Percentiles rank a stretch among this genome's conserved stretches.
These are phyloP conservation scores for Themeda triandra DNA, from an alignment of 176 grass and related monocot genomes.

Conservation along the genomic window DNA sequence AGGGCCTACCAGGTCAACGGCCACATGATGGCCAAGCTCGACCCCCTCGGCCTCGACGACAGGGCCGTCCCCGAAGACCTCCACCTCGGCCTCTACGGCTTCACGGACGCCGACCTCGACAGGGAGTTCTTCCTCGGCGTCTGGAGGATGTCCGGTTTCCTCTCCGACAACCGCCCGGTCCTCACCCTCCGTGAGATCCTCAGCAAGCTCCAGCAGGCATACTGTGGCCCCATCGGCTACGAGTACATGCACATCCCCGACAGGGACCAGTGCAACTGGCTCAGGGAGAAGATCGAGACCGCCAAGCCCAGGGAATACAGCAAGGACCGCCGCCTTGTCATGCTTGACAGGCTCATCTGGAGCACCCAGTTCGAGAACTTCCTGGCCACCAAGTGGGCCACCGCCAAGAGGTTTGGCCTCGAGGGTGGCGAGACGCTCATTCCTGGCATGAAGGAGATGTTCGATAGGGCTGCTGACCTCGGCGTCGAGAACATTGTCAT, in stretches of 20 bases:
- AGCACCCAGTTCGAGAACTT: slow-evolving; percentile 98
- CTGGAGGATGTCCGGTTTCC: slow-evolving; percentile 81
- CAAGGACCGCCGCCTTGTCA: slow-evolving; percentile 63
- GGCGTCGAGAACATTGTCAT: slow-evolving; percentile 92
- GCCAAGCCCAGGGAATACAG: slow-evolving; percentile 43
- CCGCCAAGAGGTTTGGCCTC: slow-evolving; percentile 87
- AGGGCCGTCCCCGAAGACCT: slow-evolving; percentile 61
- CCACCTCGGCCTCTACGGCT: slow-evolving; percentile 57
- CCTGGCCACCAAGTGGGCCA: slow-evolving; percentile 90
- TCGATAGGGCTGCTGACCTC: slow-evolving; percentile 66
- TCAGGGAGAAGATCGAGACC: slow-evolving; percentile 83
- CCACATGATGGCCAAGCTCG: slow-evolving; percentile 81
- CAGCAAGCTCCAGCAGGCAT: slow-evolving; percentile 81
- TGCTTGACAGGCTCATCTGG: slow-evolving; percentile 95
- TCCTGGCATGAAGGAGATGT: slow-evolving; percentile 99
- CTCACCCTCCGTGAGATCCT: slow-evolving; percentile 85
- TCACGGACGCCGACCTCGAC: slow-evolving; percentile 79
- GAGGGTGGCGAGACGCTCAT: slow-evolving; percentile 92
- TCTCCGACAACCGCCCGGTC: slow-evolving; percentile 84
- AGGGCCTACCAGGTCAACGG: slow-evolving; percentile 91
- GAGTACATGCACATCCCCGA: slow-evolving; percentile 97
- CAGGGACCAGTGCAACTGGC: slow-evolving; percentile 93
- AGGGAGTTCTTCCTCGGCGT: slow-evolving; percentile 94
- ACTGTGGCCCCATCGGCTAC: slow-evolving; percentile 79
- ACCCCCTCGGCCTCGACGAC: slow-evolving; percentile 70